These are phyloP conservation scores for Cicer chorassanicum DNA, from an alignment of 306 rosid species.

Conservation along the genomic window DNA sequence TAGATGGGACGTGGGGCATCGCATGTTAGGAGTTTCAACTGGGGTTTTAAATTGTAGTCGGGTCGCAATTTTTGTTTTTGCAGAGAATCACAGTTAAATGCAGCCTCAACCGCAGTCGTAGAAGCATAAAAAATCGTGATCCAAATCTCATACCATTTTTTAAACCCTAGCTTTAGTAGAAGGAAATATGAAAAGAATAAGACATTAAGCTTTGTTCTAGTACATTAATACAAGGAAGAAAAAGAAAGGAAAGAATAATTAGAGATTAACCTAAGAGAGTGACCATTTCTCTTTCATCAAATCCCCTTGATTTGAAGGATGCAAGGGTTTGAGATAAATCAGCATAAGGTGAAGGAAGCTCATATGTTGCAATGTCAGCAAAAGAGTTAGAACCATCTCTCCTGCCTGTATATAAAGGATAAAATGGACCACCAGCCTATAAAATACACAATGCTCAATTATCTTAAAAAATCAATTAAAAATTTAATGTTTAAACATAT, in stretches of 20 bases:
- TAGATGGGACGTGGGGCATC: background rate
- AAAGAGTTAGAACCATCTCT: slow-evolving; percentile 46
- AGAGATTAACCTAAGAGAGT: slow-evolving; percentile 45
- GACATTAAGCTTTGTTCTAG: background rate
- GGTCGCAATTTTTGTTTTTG: too few species aligned
- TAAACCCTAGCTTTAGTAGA: background rate
- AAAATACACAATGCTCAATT: slow-evolving; percentile 37
- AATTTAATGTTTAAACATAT: background rate
- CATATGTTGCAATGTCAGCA: slow-evolving; percentile 41
- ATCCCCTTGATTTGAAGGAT: slow-evolving; percentile 51
- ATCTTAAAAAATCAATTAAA: background rate
- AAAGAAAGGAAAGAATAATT: background rate
- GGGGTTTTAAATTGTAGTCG: too few species aligned
- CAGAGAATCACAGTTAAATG: too few species aligned
- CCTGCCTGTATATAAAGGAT: slow-evolving; percentile 50
- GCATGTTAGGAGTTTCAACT: background rate
- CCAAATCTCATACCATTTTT: too few species aligned
- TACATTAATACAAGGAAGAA: background rate
- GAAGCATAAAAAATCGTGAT: too few species aligned
- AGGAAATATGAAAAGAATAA: slow-evolving; percentile 2
- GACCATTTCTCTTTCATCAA: slow-evolving; percentile 51
- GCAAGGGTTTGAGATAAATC: slow-evolving; percentile 41
- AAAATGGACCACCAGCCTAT: slow-evolving; percentile 53
- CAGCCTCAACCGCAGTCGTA: too few species aligned
- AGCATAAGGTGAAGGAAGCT: slow-evolving; percentile 49